Evolutionary conservation across 2,329 filamentous ascomycete genomes (phyloP), one percentile per base, ranked within the genome.

Genomic region (Alternaria viburni): DNA sequence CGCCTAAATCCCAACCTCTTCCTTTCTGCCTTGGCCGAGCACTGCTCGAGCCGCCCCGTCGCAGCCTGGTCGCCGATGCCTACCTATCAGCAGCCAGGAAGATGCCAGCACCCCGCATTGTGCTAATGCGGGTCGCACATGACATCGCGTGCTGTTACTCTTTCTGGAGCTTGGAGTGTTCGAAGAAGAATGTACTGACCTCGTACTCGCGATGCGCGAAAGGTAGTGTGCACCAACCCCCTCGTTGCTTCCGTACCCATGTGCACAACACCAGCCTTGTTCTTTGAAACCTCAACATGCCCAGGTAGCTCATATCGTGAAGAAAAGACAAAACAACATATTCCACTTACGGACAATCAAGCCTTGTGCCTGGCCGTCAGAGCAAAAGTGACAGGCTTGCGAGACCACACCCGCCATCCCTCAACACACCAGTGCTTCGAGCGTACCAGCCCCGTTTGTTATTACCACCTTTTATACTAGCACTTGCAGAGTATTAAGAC

Each of bases 21-120:
- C 0, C 0, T 23, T 21, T 51, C 7, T 41, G 5, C 49, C 30
- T 51, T 23, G 36, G 28, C 19, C 12, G 17, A 23, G 28, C 28
- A 21, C 28, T 32, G 12, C 49, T 51, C 49, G 21, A 36, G 49
- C 49, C 49, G 12, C 49, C 17, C 28, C 6, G 28, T 51, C 49
- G 19, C 49, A 32, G 17, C 47, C 47, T 21, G n/a, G 26, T 51
- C 28, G 17, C 13, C 8, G n/a, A 41, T 21, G 19, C 28, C 17
- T 4, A 7, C 15, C 12, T 23, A 13, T 51, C 36, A 23, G n/a
- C 12, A 19, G 19, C 28, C 19, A 51, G 28, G 4, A 23, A 30
- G 1, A 7, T 26, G 13, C 13, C 17, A n/a, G 8, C 28, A 21
- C 49, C 17, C 10, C 7, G 17, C 28, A 19, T 30, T 23, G 15